These are phyloP conservation scores for Eragrostis curvula DNA, from an alignment of 176 grass and related monocot species.

Conservation along the genomic window DNA sequence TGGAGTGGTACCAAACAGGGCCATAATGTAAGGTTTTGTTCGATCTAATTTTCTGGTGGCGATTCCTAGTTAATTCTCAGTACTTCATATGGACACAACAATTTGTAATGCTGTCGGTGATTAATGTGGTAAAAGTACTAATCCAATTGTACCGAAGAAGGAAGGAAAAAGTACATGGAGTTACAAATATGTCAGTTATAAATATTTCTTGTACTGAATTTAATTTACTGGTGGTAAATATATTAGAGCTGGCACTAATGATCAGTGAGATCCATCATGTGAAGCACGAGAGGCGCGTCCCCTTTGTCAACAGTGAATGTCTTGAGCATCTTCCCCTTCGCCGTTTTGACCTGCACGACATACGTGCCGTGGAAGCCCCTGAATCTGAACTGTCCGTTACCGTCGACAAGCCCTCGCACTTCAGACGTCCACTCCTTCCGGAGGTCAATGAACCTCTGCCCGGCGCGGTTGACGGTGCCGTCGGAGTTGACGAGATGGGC, in stretches of 20 bases:
- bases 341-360: slow-evolving; percentile 35
- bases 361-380: slow-evolving; percentile 72
- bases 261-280: slow-evolving; percentile 2
- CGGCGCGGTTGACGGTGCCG: too few species aligned
- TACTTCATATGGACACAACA: too few species aligned
- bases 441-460: slow-evolving; percentile 23
- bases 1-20: slow-evolving; percentile 32
- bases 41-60: slow-evolving; percentile 33
- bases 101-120: too few species aligned
- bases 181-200: too few species aligned
- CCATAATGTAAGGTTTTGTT: too few species aligned
- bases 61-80: too few species aligned
- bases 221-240: too few species aligned
- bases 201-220: slow-evolving; percentile 60
- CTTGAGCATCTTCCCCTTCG: slow-evolving; percentile 36
- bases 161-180: too few species aligned
- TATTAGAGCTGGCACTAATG: slow-evolving; percentile 47
- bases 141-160: too few species aligned
- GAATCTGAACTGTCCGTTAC: slow-evolving; percentile 55
- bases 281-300: slow-evolving; percentile 14
- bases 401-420: slow-evolving; percentile 28
- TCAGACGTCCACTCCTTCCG: slow-evolving; percentile 62
- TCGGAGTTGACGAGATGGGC: too few species aligned
- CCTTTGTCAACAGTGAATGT: slow-evolving; percentile 64
- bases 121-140: too few species aligned